Percentiles rank a stretch among this genome's conserved stretches.
phyloP scores from a whole-genome alignment of 345 rosid species.

The Clausena lansium region DNA sequence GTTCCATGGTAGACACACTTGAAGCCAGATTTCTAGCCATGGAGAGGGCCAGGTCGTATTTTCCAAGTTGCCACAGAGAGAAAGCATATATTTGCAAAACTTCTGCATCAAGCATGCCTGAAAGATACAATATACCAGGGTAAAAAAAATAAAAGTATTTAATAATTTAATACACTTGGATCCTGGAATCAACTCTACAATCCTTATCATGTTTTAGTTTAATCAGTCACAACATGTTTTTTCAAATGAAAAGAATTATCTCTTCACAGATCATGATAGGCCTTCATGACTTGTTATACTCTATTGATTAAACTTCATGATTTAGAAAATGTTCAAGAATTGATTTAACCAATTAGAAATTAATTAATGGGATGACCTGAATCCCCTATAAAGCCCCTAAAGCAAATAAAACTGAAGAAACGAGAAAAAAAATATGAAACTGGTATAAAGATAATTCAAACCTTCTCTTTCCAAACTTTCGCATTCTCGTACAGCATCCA shows the following conservation, averaged over 20 bases:
- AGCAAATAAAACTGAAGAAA: neutral
- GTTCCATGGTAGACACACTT: slow-evolving; percentile 56
- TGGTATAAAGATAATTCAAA: slow-evolving; percentile 11
- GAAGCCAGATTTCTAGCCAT: slow-evolving; percentile 58
- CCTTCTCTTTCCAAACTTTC: slow-evolving; percentile 64
- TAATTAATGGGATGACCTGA: neutral
- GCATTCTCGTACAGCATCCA: slow-evolving; percentile 72
- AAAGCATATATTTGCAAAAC: slow-evolving; percentile 79
- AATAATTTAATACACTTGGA: slow-evolving; percentile 3
- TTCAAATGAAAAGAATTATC: neutral
- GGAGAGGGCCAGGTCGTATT: slow-evolving; percentile 60
- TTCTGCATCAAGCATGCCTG: slow-evolving; percentile 72
- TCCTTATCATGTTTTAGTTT: neutral
- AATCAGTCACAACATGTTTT: neutral
- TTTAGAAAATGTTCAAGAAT: neutral
- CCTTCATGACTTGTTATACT: neutral
- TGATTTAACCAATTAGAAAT: neutral
- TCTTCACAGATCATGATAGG: neutral
- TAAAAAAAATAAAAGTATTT: slow-evolving; percentile 12
- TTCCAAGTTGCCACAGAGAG: slow-evolving; percentile 82
- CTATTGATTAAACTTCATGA: neutral
- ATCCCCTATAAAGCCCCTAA: neutral
- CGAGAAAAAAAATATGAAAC: neutral
- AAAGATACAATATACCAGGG: slow-evolving; percentile 6
- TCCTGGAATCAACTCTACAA: neutral